Percentiles rank a stretch among this genome's conserved stretches.
Evolutionary conservation across 1,284 basidiomycete genomes (phyloP).

Genomic region (Melampsora americana): DNA sequence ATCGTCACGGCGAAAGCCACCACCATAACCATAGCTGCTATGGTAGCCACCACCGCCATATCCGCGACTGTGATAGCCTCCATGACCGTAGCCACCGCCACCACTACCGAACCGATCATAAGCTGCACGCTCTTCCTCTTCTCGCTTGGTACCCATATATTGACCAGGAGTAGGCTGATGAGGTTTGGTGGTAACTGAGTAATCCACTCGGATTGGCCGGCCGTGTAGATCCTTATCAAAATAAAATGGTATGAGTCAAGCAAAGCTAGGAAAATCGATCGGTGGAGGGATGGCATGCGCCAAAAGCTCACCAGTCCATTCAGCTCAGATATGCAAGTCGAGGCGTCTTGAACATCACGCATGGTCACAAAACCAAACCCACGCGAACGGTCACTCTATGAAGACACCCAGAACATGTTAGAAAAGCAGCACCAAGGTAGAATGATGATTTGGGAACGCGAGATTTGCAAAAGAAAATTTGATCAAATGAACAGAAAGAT

Average conservation of each 20-base stretch:
- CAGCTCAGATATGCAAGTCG: constrained; percentile 78
- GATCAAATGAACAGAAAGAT: constrained; percentile 38
- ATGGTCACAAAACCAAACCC: constrained; percentile 98
- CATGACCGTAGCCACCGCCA: constrained; percentile 55
- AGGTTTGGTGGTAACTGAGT: constrained; percentile 84
- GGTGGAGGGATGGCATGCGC: neutral
- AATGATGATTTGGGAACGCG: neutral
- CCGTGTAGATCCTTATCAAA: constrained; percentile 77
- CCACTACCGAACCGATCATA: constrained; percentile 54
- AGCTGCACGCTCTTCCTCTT: constrained; percentile 52
- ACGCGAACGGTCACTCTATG: constrained; percentile 84
- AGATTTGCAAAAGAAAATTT: neutral
- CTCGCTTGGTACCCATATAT: constrained; percentile 87
- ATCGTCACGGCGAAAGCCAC: constrained; percentile 46
- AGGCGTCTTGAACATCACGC: constrained; percentile 78
- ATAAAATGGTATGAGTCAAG: neutral
- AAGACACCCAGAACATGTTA: neutral
- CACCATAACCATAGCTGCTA: constrained; percentile 47
- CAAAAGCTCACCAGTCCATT: constrained; percentile 77
- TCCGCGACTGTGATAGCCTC: constrained; percentile 54
- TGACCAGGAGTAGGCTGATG: constrained; percentile 95
- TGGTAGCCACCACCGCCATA: constrained; percentile 46
- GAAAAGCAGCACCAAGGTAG: neutral
- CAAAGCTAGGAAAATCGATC: neutral
- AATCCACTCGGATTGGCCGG: constrained; percentile 92